phyloP scores from a whole-genome alignment of 257 asterid species.

The Solanum appendiculatum region DNA sequence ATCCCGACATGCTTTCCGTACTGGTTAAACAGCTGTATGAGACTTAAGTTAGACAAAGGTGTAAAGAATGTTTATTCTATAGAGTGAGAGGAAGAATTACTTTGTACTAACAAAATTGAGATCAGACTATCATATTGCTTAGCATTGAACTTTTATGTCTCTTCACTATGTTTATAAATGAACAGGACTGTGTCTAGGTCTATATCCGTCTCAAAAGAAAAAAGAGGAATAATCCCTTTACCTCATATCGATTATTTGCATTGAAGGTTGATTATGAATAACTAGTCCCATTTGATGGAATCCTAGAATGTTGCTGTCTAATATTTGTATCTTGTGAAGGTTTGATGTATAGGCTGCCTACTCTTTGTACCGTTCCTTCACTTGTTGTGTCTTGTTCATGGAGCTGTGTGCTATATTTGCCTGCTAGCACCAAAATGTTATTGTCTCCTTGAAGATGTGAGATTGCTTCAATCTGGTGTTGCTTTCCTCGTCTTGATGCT shows the following conservation, averaged over 20 bases:
- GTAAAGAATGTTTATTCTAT: neutral
- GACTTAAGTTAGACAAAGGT: neutral
- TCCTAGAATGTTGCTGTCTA: neutral
- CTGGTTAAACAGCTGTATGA: neutral
- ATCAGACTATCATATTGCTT: slow-evolving; percentile 5
- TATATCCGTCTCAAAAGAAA: neutral
- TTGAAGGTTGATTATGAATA: neutral
- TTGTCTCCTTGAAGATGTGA: neutral
- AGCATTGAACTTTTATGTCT: slow-evolving; percentile 15
- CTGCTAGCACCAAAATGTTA: neutral
- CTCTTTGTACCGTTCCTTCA: neutral
- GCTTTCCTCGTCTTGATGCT: neutral
- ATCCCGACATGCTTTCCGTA: neutral
- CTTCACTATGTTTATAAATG: slow-evolving; percentile 24
- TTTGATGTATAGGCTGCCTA: neutral
- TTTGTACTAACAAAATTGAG: neutral
- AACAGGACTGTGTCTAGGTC: slow-evolving; percentile 26
- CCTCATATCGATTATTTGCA: neutral
- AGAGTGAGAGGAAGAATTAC: neutral
- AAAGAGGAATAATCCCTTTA: neutral
- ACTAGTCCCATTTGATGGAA: neutral
- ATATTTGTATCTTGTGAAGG: neutral
- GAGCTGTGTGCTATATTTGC: neutral
- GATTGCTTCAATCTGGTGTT: neutral
- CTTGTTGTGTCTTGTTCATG: neutral